Percentiles rank a stretch among this genome's conserved stretches.
Conservation (phyloP, 306 rosid species). For the Casuarina cunninghamiana region DNA sequence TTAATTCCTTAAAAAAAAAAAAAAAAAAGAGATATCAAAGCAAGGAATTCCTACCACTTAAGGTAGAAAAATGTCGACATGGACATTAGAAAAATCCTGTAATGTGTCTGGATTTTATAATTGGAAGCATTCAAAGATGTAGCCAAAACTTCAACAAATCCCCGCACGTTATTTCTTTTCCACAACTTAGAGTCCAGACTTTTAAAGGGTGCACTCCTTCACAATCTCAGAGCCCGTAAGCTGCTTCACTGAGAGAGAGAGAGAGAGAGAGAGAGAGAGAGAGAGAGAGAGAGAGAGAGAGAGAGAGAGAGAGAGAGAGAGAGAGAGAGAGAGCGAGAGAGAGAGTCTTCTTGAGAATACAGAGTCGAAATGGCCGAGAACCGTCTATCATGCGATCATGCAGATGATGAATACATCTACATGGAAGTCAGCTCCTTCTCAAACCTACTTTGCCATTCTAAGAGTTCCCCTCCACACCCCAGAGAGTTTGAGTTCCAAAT, state of each 20-base stretch:
- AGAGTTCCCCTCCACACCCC: conserved; percentile 44
- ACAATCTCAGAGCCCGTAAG: conserved; percentile 39
- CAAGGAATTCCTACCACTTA: conserved; percentile 25
- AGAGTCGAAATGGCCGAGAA: conserved; percentile 57
- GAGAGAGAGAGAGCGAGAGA: conserved; percentile 3
- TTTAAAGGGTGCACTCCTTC: conserved; percentile 46
- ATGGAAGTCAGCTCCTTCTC: conserved; percentile 81
- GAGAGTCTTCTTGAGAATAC: conserved; percentile 14
- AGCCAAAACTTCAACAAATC: conserved; percentile 16
- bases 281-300: conserved; percentile 29
- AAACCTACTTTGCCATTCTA: conserved; percentile 46
- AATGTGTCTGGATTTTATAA: conserved; percentile 33
- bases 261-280: conserved; percentile 23
- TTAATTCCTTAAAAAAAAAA: background rate
- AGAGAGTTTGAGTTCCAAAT: conserved; percentile 98
- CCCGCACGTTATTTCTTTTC: conserved; percentile 24
- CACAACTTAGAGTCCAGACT: conserved; percentile 28
- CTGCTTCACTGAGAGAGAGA: conserved; percentile 27
- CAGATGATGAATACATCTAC: conserved; percentile 91
- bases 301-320: conserved; percentile 12
- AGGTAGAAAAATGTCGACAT: conserved; percentile 20
- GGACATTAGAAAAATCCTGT: conserved; percentile 36
- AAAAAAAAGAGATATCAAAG: background rate
- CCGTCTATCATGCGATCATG: conserved; percentile 43
- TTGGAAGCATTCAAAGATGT: conserved; percentile 44